Evolutionary conservation across 768 basidiomycete species (phyloP).

Genomic region (Suillus alpinus): DNA sequence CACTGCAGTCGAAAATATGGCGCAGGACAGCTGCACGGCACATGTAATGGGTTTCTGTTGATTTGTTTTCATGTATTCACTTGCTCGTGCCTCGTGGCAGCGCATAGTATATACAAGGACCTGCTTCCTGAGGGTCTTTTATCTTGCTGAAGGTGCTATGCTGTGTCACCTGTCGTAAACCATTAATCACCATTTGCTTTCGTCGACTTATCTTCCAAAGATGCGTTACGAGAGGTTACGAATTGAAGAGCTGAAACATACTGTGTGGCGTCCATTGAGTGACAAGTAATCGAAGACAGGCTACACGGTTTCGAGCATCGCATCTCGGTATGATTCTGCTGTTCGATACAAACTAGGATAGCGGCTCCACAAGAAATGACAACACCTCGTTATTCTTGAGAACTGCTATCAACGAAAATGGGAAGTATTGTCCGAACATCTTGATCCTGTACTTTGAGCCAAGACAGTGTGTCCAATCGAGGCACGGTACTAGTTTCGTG

Average conservation of each 20-base stretch:
- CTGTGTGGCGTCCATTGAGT: neutral
- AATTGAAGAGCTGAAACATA: neutral
- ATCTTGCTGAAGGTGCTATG: neutral
- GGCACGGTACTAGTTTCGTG: neutral
- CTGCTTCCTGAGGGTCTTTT: neutral
- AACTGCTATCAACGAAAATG: neutral
- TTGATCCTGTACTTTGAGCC: neutral
- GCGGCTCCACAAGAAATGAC: neutral
- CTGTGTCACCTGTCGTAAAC: neutral
- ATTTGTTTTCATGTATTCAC: neutral
- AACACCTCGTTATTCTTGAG: neutral
- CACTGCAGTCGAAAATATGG: neutral
- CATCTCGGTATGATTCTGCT: neutral
- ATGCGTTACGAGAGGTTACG: neutral
- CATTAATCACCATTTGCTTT: neutral
- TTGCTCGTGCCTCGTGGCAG: neutral
- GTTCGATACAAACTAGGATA: neutral
- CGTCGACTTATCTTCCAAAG: neutral
- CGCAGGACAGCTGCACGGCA: neutral
- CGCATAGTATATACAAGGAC: neutral
- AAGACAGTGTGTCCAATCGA: neutral
- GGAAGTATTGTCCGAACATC: neutral
- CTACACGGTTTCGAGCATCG: neutral
- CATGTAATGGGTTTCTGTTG: neutral
- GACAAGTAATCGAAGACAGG: neutral